phyloP scores from a whole-genome alignment of 2,329 filamentous ascomycete species.

The Penicillium griseofulvum region DNA sequence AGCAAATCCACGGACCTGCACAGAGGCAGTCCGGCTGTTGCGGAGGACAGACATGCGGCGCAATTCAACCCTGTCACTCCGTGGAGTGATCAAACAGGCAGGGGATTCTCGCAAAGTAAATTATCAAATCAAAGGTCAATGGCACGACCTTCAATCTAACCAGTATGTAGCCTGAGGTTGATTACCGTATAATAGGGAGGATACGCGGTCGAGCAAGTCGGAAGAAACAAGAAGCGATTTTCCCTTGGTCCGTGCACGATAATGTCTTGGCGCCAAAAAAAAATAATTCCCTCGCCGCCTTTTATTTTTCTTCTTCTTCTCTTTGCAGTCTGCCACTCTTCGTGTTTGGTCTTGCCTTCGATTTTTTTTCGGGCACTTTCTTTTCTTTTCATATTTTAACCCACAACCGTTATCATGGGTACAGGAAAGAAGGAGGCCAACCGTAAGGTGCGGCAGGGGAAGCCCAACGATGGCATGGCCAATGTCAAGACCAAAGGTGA shows the following conservation, averaged over 20 bases:
- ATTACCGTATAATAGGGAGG: constrained; percentile 16
- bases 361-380: constrained; percentile 28
- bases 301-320: constrained; percentile 29
- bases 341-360: constrained; percentile 28
- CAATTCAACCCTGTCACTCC: not conserved
- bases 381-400: constrained; percentile 15
- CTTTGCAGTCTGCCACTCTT: constrained; percentile 33
- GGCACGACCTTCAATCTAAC: constrained; percentile 5
- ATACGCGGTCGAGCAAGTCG: constrained; percentile 24
- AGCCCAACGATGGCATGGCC: constrained; percentile 78
- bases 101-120: not conserved
- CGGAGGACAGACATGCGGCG: constrained; percentile 39
- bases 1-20: constrained; percentile 42
- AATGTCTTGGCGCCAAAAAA: constrained; percentile 38
- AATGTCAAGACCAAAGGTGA: constrained; percentile 95
- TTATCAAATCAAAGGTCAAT: not conserved
- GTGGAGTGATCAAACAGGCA: not conserved
- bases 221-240: constrained; percentile 36
- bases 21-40: constrained; percentile 34
- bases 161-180: constrained; percentile 2
- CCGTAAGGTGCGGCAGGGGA: constrained; percentile 81
- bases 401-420: constrained; percentile 62
- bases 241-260: constrained; percentile 39
- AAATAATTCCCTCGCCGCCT: constrained; percentile 30
- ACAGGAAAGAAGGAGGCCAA: constrained; percentile 86